These are phyloP conservation scores for Trypanosoma melophagium DNA, from an alignment of 208 protist genomes.

Conservation along the genomic window DNA sequence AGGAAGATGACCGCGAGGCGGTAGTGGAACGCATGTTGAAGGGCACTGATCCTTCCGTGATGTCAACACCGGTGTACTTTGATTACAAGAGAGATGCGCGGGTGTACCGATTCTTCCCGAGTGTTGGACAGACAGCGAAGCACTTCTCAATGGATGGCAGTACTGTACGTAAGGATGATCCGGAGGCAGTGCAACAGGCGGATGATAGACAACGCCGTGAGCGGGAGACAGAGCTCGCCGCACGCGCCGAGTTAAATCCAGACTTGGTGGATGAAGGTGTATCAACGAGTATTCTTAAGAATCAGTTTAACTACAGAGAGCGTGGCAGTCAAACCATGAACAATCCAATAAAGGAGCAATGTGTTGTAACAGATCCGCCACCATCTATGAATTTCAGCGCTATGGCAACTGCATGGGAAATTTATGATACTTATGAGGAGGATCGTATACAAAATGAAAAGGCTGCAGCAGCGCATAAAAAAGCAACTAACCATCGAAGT, in stretches of 20 bases:
- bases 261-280: slow-evolving; percentile 80
- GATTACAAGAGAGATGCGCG: slow-evolving; percentile 92
- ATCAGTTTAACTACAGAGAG: slow-evolving; percentile 98
- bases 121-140: slow-evolving; percentile 79
- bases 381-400: slow-evolving; percentile 83
- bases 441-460: slow-evolving; percentile 87
- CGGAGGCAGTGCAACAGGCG: slow-evolving; percentile 88
- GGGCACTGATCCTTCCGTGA: slow-evolving; percentile 90
- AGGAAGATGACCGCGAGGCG: slow-evolving; percentile 75
- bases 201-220: slow-evolving; percentile 79
- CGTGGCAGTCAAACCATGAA: slow-evolving; percentile 96
- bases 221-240: slow-evolving; percentile 67
- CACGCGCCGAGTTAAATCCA: slow-evolving; percentile 84
- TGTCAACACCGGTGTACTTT: slow-evolving; percentile 92
- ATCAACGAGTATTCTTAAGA: slow-evolving; percentile 91
- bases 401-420: slow-evolving; percentile 93
- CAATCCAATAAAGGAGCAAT: slow-evolving; percentile 71
- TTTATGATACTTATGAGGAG: slow-evolving; percentile 95
- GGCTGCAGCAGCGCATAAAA: slow-evolving; percentile 64
- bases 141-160: slow-evolving; percentile 88
- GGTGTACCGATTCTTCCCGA: slow-evolving; percentile 87
- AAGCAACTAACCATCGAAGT: slow-evolving; percentile 57
- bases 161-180: slow-evolving; percentile 72
- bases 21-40: slow-evolving; percentile 93
- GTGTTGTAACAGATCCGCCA: slow-evolving; percentile 92